Evolutionary conservation across 192 early-diverging fungal genomes (phyloP).

Genomic region (Backusella sp.): DNA sequence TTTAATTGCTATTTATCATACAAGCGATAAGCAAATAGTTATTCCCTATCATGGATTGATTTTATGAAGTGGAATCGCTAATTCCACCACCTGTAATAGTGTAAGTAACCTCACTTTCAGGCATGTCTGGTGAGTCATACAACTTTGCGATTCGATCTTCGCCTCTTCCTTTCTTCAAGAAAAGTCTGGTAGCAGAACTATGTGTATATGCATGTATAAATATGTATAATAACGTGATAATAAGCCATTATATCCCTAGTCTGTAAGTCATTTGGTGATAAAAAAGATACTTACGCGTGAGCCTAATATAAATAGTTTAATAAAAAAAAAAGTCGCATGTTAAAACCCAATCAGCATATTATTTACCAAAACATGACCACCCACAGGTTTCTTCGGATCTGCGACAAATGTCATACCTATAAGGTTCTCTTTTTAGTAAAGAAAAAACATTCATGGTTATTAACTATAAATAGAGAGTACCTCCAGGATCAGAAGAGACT

Average conservation of each 20-base stretch:
- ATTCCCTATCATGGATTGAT: background rate
- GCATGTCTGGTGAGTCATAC: slow-evolving; percentile 82
- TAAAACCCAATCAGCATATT: background rate
- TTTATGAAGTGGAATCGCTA: slow-evolving; percentile 46
- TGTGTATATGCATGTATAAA: background rate
- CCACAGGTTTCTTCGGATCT: slow-evolving; percentile 88
- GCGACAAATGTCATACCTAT: slow-evolving; percentile 72
- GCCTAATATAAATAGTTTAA: slow-evolving; percentile 15
- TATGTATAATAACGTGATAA: background rate
- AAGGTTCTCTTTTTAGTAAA: background rate
- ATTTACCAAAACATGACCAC: slow-evolving; percentile 68
- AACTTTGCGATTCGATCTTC: slow-evolving; percentile 81
- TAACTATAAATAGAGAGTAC: background rate
- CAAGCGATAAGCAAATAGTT: background rate
- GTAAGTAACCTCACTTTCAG: slow-evolving; percentile 68
- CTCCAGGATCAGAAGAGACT: slow-evolving; percentile 40
- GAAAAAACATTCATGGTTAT: background rate
- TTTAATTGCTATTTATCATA: background rate
- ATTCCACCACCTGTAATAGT: slow-evolving; percentile 77
- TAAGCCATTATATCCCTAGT: background rate
- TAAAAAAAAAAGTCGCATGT: background rate
- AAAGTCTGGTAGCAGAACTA: slow-evolving; percentile 74
- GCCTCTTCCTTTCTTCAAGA: slow-evolving; percentile 77
- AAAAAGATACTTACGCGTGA: slow-evolving; percentile 23
- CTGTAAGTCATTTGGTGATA: background rate